These are phyloP conservation scores for Candida dajiaensis DNA, from an alignment of 805 yeast genomes.

Conservation along the genomic window DNA sequence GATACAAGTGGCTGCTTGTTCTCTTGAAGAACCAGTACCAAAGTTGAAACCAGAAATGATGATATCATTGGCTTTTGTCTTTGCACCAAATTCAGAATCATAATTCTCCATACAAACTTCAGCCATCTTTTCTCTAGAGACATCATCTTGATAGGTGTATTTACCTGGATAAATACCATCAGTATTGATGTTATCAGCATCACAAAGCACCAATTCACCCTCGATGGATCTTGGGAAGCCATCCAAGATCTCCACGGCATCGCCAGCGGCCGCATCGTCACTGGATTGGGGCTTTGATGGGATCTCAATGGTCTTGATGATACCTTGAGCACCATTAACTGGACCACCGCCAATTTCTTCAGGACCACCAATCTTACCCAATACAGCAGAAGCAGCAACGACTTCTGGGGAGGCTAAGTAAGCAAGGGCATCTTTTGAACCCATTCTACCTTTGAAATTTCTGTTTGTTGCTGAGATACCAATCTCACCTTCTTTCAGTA, in stretches of 20 bases:
- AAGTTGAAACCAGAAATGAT: constrained; percentile 90
- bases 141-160: constrained; percentile 97
- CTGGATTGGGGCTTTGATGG: constrained; percentile 23
- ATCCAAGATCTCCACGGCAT: constrained; percentile 64
- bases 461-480: constrained; percentile 98
- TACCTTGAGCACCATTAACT: constrained; percentile 43
- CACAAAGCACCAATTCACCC: constrained; percentile 93
- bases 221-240: constrained; percentile 88
- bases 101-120: constrained; percentile 99
- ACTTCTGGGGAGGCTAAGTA: constrained; percentile 96
- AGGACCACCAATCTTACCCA: constrained; percentile 91
- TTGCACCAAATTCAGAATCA: constrained; percentile 78
- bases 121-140: constrained; percentile 93
- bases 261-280: constrained; percentile 26
- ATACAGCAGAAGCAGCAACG: constrained; percentile 96
- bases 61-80: constrained; percentile 84
- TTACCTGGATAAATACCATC: constrained; percentile 99
- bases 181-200: constrained; percentile 94
- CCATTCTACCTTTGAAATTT: constrained; percentile 99
- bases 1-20: constrained; percentile 98
- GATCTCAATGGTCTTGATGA: constrained; percentile 32
- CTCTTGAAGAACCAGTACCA: constrained; percentile 98
- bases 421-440: constrained; percentile 92
- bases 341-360: constrained; percentile 70
- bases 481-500: constrained; percentile 91